These are phyloP conservation scores for Chlorophyllum brunneum DNA, from an alignment of 768 basidiomycete genomes.

Conservation along the genomic window DNA sequence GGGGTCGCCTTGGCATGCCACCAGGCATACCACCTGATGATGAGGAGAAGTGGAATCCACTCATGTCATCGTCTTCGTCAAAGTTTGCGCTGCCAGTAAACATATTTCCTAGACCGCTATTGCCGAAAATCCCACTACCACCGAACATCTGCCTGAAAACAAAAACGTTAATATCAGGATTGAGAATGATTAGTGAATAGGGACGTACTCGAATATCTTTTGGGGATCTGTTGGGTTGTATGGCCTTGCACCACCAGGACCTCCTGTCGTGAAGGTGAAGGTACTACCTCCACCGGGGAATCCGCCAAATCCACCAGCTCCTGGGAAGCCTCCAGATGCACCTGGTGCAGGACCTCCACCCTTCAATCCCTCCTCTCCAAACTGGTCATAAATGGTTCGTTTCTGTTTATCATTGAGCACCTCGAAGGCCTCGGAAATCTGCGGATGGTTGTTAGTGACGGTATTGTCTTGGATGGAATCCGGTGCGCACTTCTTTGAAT, in stretches of 20 bases:
- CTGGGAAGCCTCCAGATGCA: slow-evolving; percentile 30
- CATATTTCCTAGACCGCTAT: slow-evolving; percentile 35
- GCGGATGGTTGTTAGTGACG: slow-evolving; percentile 5
- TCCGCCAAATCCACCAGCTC: slow-evolving; percentile 26
- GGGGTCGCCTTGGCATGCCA: slow-evolving; percentile 39
- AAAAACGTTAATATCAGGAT: not conserved
- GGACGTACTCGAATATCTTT: slow-evolving; percentile 82
- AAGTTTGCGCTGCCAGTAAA: slow-evolving; percentile 33
- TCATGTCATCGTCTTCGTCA: slow-evolving; percentile 50
- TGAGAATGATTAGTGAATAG: not conserved
- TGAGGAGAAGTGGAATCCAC: slow-evolving; percentile 29
- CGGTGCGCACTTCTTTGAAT: slow-evolving; percentile 79
- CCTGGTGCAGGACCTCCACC: slow-evolving; percentile 53
- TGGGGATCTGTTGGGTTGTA: slow-evolving; percentile 81
- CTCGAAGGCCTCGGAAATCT: slow-evolving; percentile 96
- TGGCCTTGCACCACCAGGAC: slow-evolving; percentile 38
- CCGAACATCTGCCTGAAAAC: slow-evolving; percentile 55
- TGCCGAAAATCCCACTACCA: slow-evolving; percentile 25
- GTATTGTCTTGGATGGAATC: not conserved
- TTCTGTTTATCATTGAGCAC: slow-evolving; percentile 88
- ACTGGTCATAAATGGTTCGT: slow-evolving; percentile 84
- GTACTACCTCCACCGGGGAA: slow-evolving; percentile 45
- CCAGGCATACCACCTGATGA: slow-evolving; percentile 60
- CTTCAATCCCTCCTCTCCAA: slow-evolving; percentile 95
- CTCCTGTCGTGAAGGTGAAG: slow-evolving; percentile 52